Conservation (phyloP, 768 basidiomycete genomes). For the Panaeolus papilionaceus region DNA sequence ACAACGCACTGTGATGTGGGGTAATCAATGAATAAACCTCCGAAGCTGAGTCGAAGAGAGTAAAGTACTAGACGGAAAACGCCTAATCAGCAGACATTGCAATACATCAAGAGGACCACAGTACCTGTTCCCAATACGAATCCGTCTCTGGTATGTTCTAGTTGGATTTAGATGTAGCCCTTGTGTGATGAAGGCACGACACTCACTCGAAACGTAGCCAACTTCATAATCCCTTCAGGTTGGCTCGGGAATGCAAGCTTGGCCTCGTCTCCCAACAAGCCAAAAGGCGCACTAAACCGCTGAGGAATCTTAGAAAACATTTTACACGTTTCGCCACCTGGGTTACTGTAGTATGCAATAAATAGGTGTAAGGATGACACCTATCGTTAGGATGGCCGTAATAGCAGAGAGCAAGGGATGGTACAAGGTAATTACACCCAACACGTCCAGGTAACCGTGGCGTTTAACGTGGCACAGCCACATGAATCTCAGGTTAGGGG, state of each 20-base stretch:
- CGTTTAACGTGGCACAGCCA: constrained; percentile 25
- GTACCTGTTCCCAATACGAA: constrained; percentile 90
- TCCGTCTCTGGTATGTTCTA: constrained; percentile 81
- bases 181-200: neutral
- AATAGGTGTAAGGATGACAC: neutral
- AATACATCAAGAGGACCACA: neutral
- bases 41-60: constrained; percentile 87
- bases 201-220: constrained; percentile 76
- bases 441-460: constrained; percentile 12
- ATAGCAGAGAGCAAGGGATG: neutral
- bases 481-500: constrained; percentile 1
- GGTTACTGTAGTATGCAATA: neutral
- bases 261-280: constrained; percentile 84
- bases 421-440: neutral
- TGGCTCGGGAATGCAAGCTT: constrained; percentile 90
- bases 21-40: constrained; percentile 92
- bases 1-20: constrained; percentile 77
- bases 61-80: constrained; percentile 63
- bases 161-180: constrained; percentile 16
- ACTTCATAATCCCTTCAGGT: constrained; percentile 77
- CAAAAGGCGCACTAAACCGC: constrained; percentile 75
- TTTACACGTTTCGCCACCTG: neutral
- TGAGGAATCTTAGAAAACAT: constrained; percentile 79
- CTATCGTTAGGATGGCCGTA: constrained; percentile 6
- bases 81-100: constrained; percentile 3